Percentiles rank a stretch among this genome's conserved stretches.
These are phyloP conservation scores for Xylariaceae sp. DNA, from an alignment of 2,329 filamentous ascomycete genomes.

Conservation along the genomic window DNA sequence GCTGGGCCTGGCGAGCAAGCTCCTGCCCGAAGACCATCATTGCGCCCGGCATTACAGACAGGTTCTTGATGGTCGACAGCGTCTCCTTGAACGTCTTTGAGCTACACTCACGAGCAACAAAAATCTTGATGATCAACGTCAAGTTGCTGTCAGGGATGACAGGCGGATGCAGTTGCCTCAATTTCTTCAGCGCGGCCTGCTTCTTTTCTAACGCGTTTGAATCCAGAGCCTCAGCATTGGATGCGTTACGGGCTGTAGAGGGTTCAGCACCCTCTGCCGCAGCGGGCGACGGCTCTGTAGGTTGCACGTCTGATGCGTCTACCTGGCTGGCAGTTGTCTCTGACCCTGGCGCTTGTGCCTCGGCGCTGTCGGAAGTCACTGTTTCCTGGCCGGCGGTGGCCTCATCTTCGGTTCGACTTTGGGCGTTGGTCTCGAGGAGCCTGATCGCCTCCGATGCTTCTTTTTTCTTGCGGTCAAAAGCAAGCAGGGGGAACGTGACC, in stretches of 20 bases:
- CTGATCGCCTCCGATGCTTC: conserved; percentile 37
- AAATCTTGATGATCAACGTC: conserved; percentile 90
- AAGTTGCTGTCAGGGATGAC: conserved; percentile 85
- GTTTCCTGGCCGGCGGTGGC: conserved; percentile 9
- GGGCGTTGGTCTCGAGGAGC: conserved; percentile 30
- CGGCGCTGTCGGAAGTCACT: conserved; percentile 1
- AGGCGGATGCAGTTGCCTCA: conserved; percentile 67
- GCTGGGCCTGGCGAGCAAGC: conserved; percentile 79
- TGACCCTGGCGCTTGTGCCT: conserved; percentile 14
- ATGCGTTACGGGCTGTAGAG: conserved; percentile 21
- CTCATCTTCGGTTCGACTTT: conserved; percentile 19
- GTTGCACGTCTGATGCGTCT: conserved; percentile 18
- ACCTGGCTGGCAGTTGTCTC: conserved; percentile 2
- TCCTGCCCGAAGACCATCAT: conserved; percentile 91
- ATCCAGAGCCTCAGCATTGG: conserved; percentile 30
- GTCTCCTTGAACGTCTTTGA: conserved; percentile 98
- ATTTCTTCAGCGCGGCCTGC: conserved; percentile 41
- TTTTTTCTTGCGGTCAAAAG: conserved; percentile 62
- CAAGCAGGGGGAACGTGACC: conserved; percentile 80
- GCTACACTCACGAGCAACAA: conserved; percentile 92
- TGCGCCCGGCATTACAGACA: conserved; percentile 86
- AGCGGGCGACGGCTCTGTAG: conserved; percentile 16
- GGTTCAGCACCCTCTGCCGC: conserved; percentile 16
- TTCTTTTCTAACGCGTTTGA: conserved; percentile 37
- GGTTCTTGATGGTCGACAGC: conserved; percentile 95